Evolutionary conservation across 2,329 filamentous ascomycete genomes (phyloP).

Genomic region (Pyricularia pennisetigena): DNA sequence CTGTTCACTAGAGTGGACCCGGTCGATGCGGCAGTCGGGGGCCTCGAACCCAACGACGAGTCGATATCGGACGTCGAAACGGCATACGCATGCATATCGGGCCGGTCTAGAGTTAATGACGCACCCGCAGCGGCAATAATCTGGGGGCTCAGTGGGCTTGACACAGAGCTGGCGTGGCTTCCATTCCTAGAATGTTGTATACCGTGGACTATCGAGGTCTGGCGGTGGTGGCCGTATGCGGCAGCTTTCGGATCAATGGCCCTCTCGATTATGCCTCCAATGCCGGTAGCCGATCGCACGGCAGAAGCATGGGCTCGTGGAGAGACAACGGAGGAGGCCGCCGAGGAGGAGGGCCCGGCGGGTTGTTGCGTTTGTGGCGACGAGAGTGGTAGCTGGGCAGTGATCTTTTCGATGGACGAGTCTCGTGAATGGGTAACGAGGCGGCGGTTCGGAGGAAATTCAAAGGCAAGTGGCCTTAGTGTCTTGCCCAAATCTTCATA

Average conservation of each 20-base stretch:
- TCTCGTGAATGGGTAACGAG: slow-evolving; percentile 44
- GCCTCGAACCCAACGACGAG: slow-evolving; percentile 25
- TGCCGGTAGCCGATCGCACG: slow-evolving; percentile 25
- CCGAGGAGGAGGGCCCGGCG: slow-evolving; percentile 14
- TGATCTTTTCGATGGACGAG: slow-evolving; percentile 46
- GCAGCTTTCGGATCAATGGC: slow-evolving; percentile 44
- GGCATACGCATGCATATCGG: slow-evolving; percentile 37
- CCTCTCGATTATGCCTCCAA: slow-evolving; percentile 37
- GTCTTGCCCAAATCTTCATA: slow-evolving; percentile 37
- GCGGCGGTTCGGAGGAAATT: slow-evolving; percentile 24
- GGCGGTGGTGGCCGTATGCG: slow-evolving; percentile 78
- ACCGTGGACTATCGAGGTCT: slow-evolving; percentile 95
- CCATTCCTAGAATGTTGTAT: slow-evolving; percentile 88
- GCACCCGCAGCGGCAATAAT: slow-evolving; percentile 63
- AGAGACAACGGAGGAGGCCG: slow-evolving; percentile 17
- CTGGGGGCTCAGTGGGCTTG: slow-evolving; percentile 81
- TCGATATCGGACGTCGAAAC: slow-evolving; percentile 33
- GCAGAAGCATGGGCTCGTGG: slow-evolving; percentile 28
- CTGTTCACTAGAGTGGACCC: slow-evolving; percentile 7
- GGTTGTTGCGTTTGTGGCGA: slow-evolving; percentile 17
- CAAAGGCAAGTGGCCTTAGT: slow-evolving; percentile 34
- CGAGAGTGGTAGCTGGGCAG: slow-evolving; percentile 12
- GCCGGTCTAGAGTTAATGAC: slow-evolving; percentile 39
- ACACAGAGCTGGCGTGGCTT: slow-evolving; percentile 69
- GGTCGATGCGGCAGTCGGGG: slow-evolving; percentile 22